Conservation (phyloP, 495 filamentous ascomycete genomes). For the Clavariopsis aquatica region DNA sequence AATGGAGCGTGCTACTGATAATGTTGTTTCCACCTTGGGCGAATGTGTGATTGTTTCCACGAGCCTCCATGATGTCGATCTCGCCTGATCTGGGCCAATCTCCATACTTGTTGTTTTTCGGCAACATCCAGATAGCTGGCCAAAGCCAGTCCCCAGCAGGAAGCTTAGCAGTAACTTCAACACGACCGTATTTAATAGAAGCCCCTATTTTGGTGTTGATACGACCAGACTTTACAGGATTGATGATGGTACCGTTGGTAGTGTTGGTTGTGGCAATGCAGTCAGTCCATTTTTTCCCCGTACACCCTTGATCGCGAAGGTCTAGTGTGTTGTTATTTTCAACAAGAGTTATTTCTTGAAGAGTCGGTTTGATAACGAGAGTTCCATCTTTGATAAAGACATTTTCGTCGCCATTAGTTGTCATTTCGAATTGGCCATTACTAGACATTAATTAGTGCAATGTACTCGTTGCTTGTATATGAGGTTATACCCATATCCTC, state of each 20-base stretch:
- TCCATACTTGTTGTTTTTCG: constrained; percentile 69
- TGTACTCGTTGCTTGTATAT: not conserved
- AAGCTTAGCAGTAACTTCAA: constrained; percentile 75
- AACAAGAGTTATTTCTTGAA: constrained; percentile 66
- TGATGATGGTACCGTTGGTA: constrained; percentile 73
- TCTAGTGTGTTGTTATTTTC: constrained; percentile 64
- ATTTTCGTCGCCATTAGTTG: constrained; percentile 69
- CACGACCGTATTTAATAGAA: constrained; percentile 74
- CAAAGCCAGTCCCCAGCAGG: constrained; percentile 83
- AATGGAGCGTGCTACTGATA: constrained; percentile 77
- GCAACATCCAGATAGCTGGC: constrained; percentile 93
- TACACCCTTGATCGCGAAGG: constrained; percentile 65
- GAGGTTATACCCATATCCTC: constrained; percentile 75
- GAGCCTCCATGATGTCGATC: constrained; percentile 78
- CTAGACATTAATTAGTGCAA: constrained; percentile 49
- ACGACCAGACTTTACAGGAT: constrained; percentile 75
- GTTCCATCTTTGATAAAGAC: constrained; percentile 67
- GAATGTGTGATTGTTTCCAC: constrained; percentile 78
- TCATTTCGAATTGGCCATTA: constrained; percentile 79
- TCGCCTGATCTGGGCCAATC: constrained; percentile 80
- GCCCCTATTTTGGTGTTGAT: constrained; percentile 70
- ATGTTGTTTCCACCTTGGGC: constrained; percentile 78
- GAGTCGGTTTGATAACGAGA: constrained; percentile 74
- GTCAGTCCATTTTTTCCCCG: constrained; percentile 54
- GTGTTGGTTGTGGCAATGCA: constrained; percentile 68